Evolutionary conservation across 1,284 basidiomycete genomes (phyloP), one percentile per base, ranked within the genome.

Genomic region (Sporisorium scitamineum): DNA sequence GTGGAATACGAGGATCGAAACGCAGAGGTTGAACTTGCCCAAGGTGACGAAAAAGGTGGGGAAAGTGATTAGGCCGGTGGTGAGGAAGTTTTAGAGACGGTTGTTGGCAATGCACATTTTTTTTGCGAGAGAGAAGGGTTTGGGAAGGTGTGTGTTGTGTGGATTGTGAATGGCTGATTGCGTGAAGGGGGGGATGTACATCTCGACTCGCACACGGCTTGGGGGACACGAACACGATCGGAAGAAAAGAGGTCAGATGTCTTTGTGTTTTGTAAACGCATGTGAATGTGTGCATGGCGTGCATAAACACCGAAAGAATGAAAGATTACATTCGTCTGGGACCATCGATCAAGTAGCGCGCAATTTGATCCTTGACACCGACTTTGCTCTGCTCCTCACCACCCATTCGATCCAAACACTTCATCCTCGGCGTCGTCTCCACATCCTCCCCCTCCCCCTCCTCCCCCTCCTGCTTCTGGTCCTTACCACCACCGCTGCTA

Each of bases 1-100:
- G 86, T 98, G 95, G 94, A 97, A 96, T 79, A 95, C 94, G 2
- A 88, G 93, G 29, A 89, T 92, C n/a, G 92, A 90, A 11, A 93
- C 94, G 88, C 93, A 95, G 87, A 88, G 91, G 61, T 90, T 90
- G 24, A 83, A 79, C 14, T 47, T 84, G 54, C 82, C 83, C 2
- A 66, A 76, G 9, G 80, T 85, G 1, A 62, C 63, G 4, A 82
- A 81, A 37, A 82, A 78, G 57, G 61, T 71, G 16, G 83, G 83
- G 5, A 78, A 78, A 51, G 53, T 80, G 16, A 83, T 85, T 34
- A 42, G 70, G 18, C 82, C 82, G 0, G 78, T 85, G 7, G 48
- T 26, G 13, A 34, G 71, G 9, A 75, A 75, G 60, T 75, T 75
- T 27, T 68, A 57, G 54, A 22, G 2, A 14, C 26, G n/a, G n/a